These are phyloP conservation scores for Eucalyptus curtisii DNA, from an alignment of 345 rosid genomes.

Conservation along the genomic window DNA sequence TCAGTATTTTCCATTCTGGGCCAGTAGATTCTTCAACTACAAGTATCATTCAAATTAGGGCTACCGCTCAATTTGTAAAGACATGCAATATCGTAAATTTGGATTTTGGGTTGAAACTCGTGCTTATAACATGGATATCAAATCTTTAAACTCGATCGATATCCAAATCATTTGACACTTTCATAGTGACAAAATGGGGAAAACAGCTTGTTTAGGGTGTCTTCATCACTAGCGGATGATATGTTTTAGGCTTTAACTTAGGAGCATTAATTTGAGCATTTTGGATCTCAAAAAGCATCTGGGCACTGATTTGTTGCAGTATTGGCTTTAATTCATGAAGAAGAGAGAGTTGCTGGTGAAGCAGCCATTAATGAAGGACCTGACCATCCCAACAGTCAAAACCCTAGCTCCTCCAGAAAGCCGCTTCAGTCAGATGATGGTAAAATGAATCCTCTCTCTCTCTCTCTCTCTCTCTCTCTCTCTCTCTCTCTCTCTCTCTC, in stretches of 20 bases:
- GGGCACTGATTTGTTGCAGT: background rate
- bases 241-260: background rate
- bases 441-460: background rate
- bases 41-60: background rate
- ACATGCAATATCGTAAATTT: background rate
- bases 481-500: background rate
- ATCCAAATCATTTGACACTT: background rate
- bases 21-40: background rate
- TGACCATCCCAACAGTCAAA: background rate
- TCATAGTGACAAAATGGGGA: background rate
- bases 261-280: background rate
- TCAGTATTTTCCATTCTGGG: background rate
- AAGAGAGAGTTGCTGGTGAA: background rate
- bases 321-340: background rate
- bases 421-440: background rate
- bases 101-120: background rate
- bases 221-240: background rate
- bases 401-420: background rate
- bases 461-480: too few species aligned
- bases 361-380: background rate
- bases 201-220: background rate
- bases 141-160: background rate
- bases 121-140: background rate
- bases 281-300: background rate
- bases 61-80: background rate